phyloP scores from a whole-genome alignment of 2,329 filamentous ascomycete genomes.

The Nemania abortiva region DNA sequence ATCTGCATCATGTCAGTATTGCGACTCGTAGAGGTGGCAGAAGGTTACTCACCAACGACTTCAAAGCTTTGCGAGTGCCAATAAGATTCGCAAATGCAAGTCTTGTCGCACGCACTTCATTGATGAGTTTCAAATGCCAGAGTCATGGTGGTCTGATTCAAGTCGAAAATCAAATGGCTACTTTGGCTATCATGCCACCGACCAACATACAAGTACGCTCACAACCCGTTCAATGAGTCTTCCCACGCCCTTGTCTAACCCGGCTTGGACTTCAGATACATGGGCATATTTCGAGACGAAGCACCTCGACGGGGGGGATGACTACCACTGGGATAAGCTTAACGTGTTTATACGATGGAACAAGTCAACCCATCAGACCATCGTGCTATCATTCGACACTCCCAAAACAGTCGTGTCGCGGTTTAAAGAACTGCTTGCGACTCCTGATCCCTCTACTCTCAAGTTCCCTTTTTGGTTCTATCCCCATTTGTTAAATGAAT shows the following conservation, averaged over 20 bases:
- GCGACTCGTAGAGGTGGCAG: neutral
- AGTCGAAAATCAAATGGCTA: constrained; percentile 55
- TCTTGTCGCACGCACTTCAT: constrained; percentile 47
- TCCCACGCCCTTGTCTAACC: neutral
- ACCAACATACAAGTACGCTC: constrained; percentile 28
- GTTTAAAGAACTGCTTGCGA: constrained; percentile 23
- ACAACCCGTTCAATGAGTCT: constrained; percentile 26
- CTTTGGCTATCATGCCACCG: constrained; percentile 51
- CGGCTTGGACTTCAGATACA: constrained; percentile 42
- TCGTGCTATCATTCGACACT: constrained; percentile 52
- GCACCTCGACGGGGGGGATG: constrained; percentile 33
- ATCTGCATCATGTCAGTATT: constrained; percentile 32
- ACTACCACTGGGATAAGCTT: constrained; percentile 54
- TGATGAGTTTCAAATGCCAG: constrained; percentile 48
- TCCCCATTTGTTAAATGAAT: constrained; percentile 46
- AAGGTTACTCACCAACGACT: constrained; percentile 11
- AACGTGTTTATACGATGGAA: constrained; percentile 52
- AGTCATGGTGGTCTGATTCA: constrained; percentile 54
- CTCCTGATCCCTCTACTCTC: constrained; percentile 1
- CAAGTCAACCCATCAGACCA: constrained; percentile 40
- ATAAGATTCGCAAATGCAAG: constrained; percentile 48
- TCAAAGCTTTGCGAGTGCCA: constrained; percentile 50
- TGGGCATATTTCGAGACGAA: constrained; percentile 54
- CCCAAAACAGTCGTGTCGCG: constrained; percentile 7
- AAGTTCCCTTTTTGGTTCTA: constrained; percentile 56